A percentile compares a stretch with the other conserved stretches of the same genome.
Conservation (phyloP, 2,329 filamentous ascomycete species). For the Plectosphaerella plurivora region DNA sequence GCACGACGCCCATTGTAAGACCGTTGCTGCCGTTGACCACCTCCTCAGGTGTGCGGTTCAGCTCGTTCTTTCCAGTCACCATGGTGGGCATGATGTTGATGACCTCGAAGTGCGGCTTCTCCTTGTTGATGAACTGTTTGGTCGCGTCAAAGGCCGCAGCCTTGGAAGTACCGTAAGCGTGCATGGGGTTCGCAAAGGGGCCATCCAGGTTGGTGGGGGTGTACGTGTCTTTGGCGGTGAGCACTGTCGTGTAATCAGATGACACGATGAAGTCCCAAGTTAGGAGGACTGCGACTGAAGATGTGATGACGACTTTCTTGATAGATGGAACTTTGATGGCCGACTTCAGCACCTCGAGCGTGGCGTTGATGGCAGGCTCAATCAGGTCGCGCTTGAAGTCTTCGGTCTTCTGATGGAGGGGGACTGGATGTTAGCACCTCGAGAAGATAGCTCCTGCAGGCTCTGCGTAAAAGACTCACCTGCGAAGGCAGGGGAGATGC, state of each 20-base stretch:
- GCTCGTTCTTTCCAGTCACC: conserved; percentile 30
- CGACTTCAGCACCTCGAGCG: conserved; percentile 28
- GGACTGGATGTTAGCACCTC: too few relatives aligned
- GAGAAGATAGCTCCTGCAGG: too few relatives aligned
- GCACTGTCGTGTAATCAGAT: neutral
- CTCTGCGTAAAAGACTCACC: neutral
- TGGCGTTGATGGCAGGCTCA: conserved; percentile 28
- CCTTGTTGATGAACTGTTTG: conserved; percentile 23
- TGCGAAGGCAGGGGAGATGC: conserved; percentile 20
- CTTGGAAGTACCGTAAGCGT: conserved; percentile 31
- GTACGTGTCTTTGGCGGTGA: neutral
- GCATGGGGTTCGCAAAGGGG: conserved; percentile 20
- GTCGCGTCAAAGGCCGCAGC: conserved; percentile 24
- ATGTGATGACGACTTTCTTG: conserved; percentile 37
- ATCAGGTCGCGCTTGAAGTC: conserved; percentile 17
- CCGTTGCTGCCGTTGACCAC: conserved; percentile 28
- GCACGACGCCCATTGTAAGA: conserved; percentile 13
- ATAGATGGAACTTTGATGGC: conserved; percentile 26
- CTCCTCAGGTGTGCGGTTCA: conserved; percentile 18
- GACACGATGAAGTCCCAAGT: neutral
- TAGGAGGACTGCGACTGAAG: conserved; percentile 20
- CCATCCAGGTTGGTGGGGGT: conserved; percentile 6
- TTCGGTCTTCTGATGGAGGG: too few relatives aligned
- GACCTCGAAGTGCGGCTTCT: conserved; percentile 28
- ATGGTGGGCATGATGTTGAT: conserved; percentile 30